Percentiles rank a stretch among this genome's conserved stretches.
Evolutionary conservation across 176 grass and related monocot genomes (phyloP).

Genomic region (Carex scoparia): DNA sequence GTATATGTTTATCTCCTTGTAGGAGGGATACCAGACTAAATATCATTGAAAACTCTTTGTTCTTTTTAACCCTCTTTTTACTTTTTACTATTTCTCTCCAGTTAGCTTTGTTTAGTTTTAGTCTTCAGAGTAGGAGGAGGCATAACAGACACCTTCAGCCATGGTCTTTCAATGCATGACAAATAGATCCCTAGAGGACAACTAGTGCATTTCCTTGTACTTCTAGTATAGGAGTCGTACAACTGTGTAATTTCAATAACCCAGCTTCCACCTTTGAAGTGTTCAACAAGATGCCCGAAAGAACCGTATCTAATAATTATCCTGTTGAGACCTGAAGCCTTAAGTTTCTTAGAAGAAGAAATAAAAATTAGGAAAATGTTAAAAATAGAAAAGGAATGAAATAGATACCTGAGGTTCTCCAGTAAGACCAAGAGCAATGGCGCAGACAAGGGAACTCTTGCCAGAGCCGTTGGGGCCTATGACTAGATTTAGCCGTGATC

Average conservation of each 20-base stretch:
- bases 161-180: not conserved
- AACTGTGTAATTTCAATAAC: not conserved
- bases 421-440: slow-evolving; percentile 69
- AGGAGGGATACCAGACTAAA: not conserved
- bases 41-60: not conserved
- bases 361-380: not conserved
- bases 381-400: not conserved
- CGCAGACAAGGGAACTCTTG: slow-evolving; percentile 86
- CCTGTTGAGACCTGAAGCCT: not conserved
- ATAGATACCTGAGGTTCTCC: slow-evolving; percentile 50
- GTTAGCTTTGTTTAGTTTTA: not conserved
- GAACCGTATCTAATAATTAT: not conserved
- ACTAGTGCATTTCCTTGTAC: not conserved
- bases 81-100: not conserved
- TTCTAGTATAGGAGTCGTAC: not conserved
- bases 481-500: slow-evolving; percentile 81
- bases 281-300: not conserved
- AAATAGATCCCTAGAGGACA: not conserved
- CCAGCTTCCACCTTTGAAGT: not conserved
- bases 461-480: slow-evolving; percentile 85
- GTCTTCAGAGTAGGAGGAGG: not conserved
- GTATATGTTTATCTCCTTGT: not conserved
- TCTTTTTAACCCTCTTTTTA: not conserved
- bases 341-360: slow-evolving; percentile 1
- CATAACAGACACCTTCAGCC: not conserved